These are phyloP conservation scores for Kregervanrija delftensis DNA, from an alignment of 805 yeast species.

Conservation along the genomic window DNA sequence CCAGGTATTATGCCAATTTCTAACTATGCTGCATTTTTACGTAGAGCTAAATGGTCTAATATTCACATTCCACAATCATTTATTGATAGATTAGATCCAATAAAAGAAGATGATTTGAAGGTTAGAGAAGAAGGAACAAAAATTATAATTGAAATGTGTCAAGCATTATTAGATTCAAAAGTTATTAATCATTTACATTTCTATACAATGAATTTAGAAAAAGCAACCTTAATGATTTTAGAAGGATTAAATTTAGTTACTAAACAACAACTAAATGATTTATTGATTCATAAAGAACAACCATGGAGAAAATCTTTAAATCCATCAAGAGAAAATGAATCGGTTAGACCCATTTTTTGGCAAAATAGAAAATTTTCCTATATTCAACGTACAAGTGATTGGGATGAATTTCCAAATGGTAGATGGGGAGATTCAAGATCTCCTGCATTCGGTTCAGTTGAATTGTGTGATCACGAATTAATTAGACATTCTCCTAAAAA, in stretches of 20 bases:
- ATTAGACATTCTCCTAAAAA: constrained; percentile 77
- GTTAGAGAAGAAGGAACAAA: constrained; percentile 84
- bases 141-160: constrained; percentile 79
- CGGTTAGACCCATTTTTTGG: constrained; percentile 95
- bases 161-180: constrained; percentile 60
- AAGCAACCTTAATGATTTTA: constrained; percentile 80
- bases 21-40: constrained; percentile 85
- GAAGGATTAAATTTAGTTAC: constrained; percentile 57
- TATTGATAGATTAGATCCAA: constrained; percentile 62
- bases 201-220: constrained; percentile 96
- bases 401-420: constrained; percentile 99
- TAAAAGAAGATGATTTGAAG: constrained; percentile 82
- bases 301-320: constrained; percentile 94
- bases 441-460: constrained; percentile 93
- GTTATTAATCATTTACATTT: constrained; percentile 82
- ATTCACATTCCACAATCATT: constrained; percentile 73
- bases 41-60: constrained; percentile 94
- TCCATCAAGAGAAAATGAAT: constrained; percentile 70
- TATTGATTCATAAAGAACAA: constrained; percentile 24
- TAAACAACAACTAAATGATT: constrained; percentile 18
- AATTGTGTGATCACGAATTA: constrained; percentile 69
- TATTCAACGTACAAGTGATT: constrained; percentile 79
- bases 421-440: constrained; percentile 98
- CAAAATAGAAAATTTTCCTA: constrained; percentile 87
- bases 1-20: constrained; percentile 99